Base-by-base conservation (phyloP, 2,329 filamentous ascomycete genomes). In the Penicillium sp. region DNA sequence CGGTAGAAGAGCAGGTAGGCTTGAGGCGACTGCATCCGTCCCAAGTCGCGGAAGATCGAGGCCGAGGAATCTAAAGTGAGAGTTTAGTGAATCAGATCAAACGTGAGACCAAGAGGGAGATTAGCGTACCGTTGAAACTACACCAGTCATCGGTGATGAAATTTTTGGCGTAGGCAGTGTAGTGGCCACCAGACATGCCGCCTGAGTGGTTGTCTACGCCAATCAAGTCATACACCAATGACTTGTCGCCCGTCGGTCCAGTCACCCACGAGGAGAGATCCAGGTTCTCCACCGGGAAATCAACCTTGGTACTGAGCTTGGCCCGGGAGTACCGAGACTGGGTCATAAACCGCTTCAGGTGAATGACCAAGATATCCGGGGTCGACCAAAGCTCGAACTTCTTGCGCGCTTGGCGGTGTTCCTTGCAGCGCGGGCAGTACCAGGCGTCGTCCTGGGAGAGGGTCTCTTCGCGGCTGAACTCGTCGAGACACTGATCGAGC, bases 1-100 rank as follows among this genome's bases (percentile, higher is more conserved):
- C 93, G 88, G 72, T 98, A 98, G 76, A 98, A 98, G 32, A 98
- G 77, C 9, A 98, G 79, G 69, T 98, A 98, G 0, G 93, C 93
- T 18, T 86, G 84, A 12, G 80, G 72, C 4, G 88, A 86, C 32
- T 45, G 43, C 43, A 45, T 45, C 9, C 28, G 26, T 3, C 27
- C 24, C 18, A 45, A n/a, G 24, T 45, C 43, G 24, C 43, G 12
- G 34, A 45, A 13, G 9, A 25, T 24, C 29, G 56, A 77, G 77
- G 90, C 88, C 9, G 79, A 81, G 6, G 88, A 86, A 47, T 25
- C 47, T 53, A 70, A 60, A 12, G 18, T 26, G n/a, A 34, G 13
- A 18, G 11, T 58, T 84, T 66, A 83, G 74, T 57, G 9, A 44
- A 37, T 51, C 32, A 24, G 25, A 42, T 13, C 12, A 38, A 42